Evolutionary conservation across 768 basidiomycete genomes (phyloP), one percentile per base, ranked within the genome.

Genomic region (Termitomyces sp.): DNA sequence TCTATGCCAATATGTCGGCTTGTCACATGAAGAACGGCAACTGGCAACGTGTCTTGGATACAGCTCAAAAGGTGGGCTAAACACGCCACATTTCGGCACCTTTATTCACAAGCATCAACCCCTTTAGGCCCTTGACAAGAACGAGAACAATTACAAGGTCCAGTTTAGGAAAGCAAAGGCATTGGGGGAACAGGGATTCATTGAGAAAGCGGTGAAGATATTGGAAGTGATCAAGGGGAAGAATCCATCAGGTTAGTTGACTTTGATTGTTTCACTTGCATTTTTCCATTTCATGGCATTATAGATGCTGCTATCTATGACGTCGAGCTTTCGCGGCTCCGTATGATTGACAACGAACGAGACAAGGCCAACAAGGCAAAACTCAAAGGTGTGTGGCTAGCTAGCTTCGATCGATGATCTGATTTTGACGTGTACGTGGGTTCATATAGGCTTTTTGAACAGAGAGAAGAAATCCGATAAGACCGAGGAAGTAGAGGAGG

Each of bases 1-100:
- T 92, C 45, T 90, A 93, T 60, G 82, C 89, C 4, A 94, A 94
- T 56, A 89, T 90, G 87, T 83, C 86, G 3, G 90, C 89, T 5
- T 91, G 90, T 62, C 89, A 93, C 67, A 73, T 93, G 65, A 92
- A 90, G 71, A 83, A 83, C 49, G 76, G 77, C 46, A 94, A 91
- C 66, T 94, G 88, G 88, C 82, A 84, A 65, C 83, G 92, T 14
- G 87, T 86, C 0, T 68, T 82, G 51, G 89, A 93, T 62, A 86
- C 89, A n/a, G 89, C 92, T 23, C 85, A 92, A 63, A 89, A 92
- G 79, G 90, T 81, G 43, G 16, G 67, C 23, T 32, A 29, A 29
- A 40, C n/a, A 21, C 42, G 17, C 16, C 5, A 23, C 38, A 32
- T 7, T 38, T 5, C n/a, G 17, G 29, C 19, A 42, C 44, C 32